Base-by-base conservation (phyloP, 2,329 filamentous ascomycete species). In the Aureobasidium lini region DNA sequence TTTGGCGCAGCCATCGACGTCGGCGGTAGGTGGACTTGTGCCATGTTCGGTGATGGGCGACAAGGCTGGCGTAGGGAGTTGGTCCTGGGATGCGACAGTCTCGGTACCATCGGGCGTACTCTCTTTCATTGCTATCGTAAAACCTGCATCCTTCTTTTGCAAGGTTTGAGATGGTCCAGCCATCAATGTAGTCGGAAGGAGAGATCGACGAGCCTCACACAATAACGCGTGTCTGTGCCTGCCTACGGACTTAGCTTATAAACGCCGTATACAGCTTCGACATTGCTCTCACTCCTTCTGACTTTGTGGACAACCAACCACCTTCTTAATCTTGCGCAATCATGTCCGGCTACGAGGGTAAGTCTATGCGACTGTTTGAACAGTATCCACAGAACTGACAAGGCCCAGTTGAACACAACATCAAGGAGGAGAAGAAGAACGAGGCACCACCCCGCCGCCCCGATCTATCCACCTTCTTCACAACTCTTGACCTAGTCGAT, bases 381-480 rank as follows among this genome's bases (percentile, higher is more conserved):
- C 7, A 11, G n/a, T 39, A 31, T 57, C 7, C 6, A 11, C 9
- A 9, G 32, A 28, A 13, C 62, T 36, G 7, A 61, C 62, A 64
- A 61, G 66, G 61, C 28, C 18, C 66, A 80, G 77, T 78, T 52
- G 77, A 80, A 66, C 78, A 80, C 69, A 76, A 74, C 68, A 76
- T 79, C 64, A 66, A 72, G 54, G 64, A 70, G 50, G 68, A 73
- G 40, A 66, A 73, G 23, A 60, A 70, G 68, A 59, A 61, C 53
- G 62, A 59, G 60, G 43, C 64, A 70, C 57, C 67, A 68, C 62
- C 72, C 72, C 82, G 82, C 63, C 80, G 83, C 54, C 84, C 84
- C 31, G 84, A 87, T 69, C 79, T 86, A 42, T 83, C 80, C 42
- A 84, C 83, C 66, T 86, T 87, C 76, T 85, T 85, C 74, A 78